These are phyloP conservation scores for Rhodotorula sp. DNA, from an alignment of 1,284 basidiomycete genomes.

Conservation along the genomic window DNA sequence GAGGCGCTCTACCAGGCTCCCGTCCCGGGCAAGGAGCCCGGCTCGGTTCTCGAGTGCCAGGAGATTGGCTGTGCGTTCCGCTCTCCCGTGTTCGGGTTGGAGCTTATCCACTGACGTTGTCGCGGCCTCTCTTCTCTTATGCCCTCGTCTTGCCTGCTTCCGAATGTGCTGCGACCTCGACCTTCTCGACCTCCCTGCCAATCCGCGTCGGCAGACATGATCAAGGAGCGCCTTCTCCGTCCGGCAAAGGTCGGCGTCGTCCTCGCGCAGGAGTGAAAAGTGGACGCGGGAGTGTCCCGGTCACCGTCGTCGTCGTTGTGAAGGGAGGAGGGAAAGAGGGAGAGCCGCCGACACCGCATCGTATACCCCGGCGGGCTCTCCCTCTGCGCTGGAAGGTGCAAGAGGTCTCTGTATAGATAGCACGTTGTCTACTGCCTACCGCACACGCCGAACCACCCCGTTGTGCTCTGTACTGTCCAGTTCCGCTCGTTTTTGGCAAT, in stretches of 20 bases:
- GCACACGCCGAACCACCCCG: not conserved
- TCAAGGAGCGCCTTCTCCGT: constrained; percentile 86
- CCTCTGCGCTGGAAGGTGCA: too few species aligned
- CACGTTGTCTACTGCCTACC: not conserved
- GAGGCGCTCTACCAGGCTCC: constrained; percentile 95
- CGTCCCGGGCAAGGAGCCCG: constrained; percentile 79
- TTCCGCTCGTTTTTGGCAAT: not conserved
- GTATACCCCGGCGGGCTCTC: not conserved
- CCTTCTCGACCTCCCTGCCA: not conserved
- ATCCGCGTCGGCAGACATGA: constrained; percentile 59
- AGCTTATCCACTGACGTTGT: not conserved
- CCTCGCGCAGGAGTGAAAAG: constrained; percentile 26
- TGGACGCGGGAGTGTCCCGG: not conserved
- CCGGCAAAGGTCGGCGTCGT: constrained; percentile 97
- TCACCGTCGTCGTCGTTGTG: not conserved
- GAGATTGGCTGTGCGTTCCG: constrained; percentile 68
- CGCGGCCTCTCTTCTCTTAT: not conserved
- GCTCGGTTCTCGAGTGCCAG: constrained; percentile 86
- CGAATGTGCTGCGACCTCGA: not conserved
- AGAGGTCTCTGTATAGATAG: constrained; percentile 7
- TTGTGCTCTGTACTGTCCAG: not conserved
- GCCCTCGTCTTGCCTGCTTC: too few species aligned
- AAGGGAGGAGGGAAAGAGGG: not conserved
- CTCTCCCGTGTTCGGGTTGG: too few species aligned
- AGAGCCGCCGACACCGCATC: not conserved